These are phyloP conservation scores for Bullera alba DNA, from an alignment of 768 basidiomycete species.

Conservation along the genomic window DNA sequence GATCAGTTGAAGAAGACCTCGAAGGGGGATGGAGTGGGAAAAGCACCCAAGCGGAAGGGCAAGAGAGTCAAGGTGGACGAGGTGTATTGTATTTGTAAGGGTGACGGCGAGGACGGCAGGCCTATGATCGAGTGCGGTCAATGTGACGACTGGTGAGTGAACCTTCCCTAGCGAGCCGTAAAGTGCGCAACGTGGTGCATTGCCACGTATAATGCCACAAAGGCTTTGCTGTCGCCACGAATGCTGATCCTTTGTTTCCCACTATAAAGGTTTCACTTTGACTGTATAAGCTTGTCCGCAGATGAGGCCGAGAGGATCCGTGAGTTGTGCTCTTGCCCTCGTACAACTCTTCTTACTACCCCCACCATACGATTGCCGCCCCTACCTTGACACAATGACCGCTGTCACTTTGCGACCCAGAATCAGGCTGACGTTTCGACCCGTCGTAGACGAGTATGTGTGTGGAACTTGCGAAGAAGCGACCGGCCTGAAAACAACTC, in stretches of 20 bases:
- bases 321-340: constrained; percentile 11
- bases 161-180: no score
- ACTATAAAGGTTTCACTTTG: constrained; percentile 35
- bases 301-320: constrained; percentile 28
- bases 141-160: constrained; percentile 38
- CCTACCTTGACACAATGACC: neutral
- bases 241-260: constrained; percentile 2
- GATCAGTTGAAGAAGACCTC: no score
- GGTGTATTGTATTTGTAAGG: constrained; percentile 28
- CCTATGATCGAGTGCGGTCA: constrained; percentile 39
- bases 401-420: no score
- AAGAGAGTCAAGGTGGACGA: constrained; percentile 7
- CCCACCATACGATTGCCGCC: neutral
- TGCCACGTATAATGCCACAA: no score
- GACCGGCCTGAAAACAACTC: constrained; percentile 17
- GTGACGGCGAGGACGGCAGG: constrained; percentile 11
- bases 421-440: constrained; percentile 3
- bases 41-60: no score
- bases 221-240: no score
- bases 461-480: constrained; percentile 20
- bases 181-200: no score
- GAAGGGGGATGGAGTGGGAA: no score
- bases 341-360: neutral
- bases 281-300: constrained; percentile 22
- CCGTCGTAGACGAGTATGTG: constrained; percentile 22